Conservation (phyloP, 495 filamentous ascomycete genomes). For the Hypoxylon lienhwacheense region DNA sequence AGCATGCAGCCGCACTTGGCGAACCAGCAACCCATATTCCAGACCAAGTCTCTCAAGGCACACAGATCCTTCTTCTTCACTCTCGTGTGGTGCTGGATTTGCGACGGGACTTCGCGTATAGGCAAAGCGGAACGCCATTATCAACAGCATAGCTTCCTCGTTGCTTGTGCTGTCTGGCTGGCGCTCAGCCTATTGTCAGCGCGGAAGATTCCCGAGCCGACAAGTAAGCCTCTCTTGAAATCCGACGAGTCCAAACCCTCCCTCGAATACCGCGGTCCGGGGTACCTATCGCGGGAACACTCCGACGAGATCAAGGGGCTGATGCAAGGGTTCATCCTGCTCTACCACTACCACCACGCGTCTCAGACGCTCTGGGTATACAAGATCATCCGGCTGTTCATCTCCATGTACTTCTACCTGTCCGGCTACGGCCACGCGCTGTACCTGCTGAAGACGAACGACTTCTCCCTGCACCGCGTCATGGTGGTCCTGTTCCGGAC, state of each 20-base stretch:
- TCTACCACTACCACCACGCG: slow-evolving; percentile 60
- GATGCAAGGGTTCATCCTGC: slow-evolving; percentile 62
- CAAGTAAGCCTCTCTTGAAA: slow-evolving; percentile 11
- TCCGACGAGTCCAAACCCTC: slow-evolving; percentile 9
- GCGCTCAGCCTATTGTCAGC: slow-evolving; percentile 45
- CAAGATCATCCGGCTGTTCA: slow-evolving; percentile 54
- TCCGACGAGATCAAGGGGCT: slow-evolving; percentile 68
- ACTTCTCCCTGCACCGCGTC: slow-evolving; percentile 58
- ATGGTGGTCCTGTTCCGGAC: slow-evolving; percentile 54
- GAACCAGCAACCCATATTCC: no score
- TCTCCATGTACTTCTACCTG: slow-evolving; percentile 65
- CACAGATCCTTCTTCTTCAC: slow-evolving; percentile 41
- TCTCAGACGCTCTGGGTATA: slow-evolving; percentile 57
- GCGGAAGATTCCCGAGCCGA: slow-evolving; percentile 29
- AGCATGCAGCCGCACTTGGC: neutral
- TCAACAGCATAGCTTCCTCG: slow-evolving; percentile 43
- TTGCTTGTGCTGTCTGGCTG: slow-evolving; percentile 38
- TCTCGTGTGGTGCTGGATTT: slow-evolving; percentile 55
- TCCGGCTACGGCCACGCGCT: slow-evolving; percentile 62
- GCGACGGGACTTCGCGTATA: slow-evolving; percentile 59
- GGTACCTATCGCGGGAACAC: slow-evolving; percentile 56
- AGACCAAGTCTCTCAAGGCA: slow-evolving; percentile 1
- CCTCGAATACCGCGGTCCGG: slow-evolving; percentile 22
- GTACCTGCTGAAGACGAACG: slow-evolving; percentile 55
- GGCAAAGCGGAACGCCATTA: slow-evolving; percentile 60